Evolutionary conservation across 169 alveolate species (phyloP).

Genomic region (Cryptosporidium sp.): DNA sequence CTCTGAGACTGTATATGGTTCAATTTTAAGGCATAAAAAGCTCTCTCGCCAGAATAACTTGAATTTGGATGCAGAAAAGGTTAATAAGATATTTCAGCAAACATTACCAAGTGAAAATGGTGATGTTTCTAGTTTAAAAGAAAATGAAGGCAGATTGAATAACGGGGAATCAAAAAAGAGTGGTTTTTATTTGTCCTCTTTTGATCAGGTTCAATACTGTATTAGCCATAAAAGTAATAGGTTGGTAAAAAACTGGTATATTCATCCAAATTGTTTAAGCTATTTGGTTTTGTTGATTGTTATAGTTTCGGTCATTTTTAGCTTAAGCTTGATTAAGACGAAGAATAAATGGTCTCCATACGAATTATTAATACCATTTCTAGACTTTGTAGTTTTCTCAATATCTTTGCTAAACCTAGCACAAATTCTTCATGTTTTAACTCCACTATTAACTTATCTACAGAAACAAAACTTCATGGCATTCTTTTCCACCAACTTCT

Average conservation of each 20-base stretch:
- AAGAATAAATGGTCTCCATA: constrained; percentile 45
- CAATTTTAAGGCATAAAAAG: constrained; percentile 2
- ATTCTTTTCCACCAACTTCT: constrained; percentile 40
- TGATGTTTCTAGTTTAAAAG: not conserved
- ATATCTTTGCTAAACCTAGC: constrained; percentile 18
- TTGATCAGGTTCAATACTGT: constrained; percentile 52
- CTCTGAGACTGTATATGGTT: not conserved
- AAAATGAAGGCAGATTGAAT: constrained; percentile 4
- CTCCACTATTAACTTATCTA: constrained; percentile 26
- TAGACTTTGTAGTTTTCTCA: constrained; percentile 34
- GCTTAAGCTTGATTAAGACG: constrained; percentile 13
- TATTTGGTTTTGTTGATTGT: constrained; percentile 14
- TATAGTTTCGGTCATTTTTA: constrained; percentile 3
- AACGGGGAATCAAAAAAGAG: not conserved
- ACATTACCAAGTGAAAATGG: not conserved
- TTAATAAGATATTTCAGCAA: not conserved
- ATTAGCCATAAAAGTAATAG: not conserved
- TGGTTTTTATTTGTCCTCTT: constrained; percentile 6
- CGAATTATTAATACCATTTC: constrained; percentile 28
- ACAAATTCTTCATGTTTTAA: constrained; percentile 8
- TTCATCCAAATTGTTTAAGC: constrained; percentile 31
- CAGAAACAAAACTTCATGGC: not conserved
- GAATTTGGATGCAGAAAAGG: not conserved
- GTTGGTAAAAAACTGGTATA: constrained; percentile 28
- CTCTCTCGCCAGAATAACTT: not conserved